Evolutionary conservation across 1,284 basidiomycete genomes (phyloP).

Genomic region (Pseudozyma pruni): DNA sequence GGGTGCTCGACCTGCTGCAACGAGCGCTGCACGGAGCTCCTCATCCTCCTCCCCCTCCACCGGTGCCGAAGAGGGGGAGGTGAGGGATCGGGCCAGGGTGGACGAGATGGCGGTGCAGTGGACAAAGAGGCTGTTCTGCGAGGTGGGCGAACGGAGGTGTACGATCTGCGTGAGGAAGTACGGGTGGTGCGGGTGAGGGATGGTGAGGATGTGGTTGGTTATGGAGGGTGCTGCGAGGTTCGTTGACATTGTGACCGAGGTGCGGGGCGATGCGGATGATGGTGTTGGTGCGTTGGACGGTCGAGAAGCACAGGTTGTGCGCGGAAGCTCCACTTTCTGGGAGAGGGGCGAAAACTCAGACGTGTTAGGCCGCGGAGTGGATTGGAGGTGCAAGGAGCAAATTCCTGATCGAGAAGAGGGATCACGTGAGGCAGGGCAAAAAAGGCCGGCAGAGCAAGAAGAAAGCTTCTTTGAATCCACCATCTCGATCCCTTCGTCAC

Average conservation of each 20-base stretch:
- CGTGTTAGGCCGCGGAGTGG: constrained; percentile 3
- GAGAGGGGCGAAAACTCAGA: neutral
- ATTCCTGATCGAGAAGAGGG: neutral
- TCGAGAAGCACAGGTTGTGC: too few species aligned
- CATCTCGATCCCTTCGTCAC: neutral
- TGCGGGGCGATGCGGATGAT: neutral
- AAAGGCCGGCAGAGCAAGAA: constrained; percentile 8
- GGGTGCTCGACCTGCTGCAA: constrained; percentile 10
- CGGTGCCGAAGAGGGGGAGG: neutral
- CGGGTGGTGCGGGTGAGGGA: constrained; percentile 17
- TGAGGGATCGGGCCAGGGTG: constrained; percentile 7
- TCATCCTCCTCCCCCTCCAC: constrained; percentile 9
- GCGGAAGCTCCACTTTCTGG: too few species aligned
- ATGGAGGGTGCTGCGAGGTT: neutral
- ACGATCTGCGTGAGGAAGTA: constrained; percentile 32
- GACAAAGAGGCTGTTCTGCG: constrained; percentile 20
- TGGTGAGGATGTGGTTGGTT: constrained; percentile 29
- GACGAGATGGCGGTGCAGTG: constrained; percentile 18
- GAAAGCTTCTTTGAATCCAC: neutral
- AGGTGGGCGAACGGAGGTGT: constrained; percentile 4
- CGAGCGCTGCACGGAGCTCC: constrained; percentile 17
- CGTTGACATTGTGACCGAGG: neutral
- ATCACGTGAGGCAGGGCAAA: constrained; percentile 18
- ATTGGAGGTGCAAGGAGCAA: too few species aligned
- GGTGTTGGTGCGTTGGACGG: too few species aligned